A percentile compares a stretch with the other conserved stretches of the same genome.
Evolutionary conservation across 352 stramenopile species (phyloP).

Genomic region (Globisporangium barbulae): DNA sequence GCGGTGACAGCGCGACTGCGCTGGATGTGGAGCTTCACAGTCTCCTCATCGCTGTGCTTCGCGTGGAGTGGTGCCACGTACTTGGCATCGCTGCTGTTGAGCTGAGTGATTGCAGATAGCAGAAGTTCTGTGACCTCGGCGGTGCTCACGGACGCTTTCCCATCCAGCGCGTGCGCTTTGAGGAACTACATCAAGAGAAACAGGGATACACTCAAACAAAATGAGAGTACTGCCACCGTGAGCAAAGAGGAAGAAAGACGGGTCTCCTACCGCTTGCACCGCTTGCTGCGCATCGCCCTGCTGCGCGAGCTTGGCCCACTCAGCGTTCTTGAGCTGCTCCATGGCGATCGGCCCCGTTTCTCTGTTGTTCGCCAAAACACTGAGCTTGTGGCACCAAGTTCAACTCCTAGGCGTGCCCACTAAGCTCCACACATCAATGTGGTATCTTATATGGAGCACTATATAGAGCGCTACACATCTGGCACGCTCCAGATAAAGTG

Average conservation of each 20-base stretch:
- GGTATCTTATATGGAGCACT: neutral
- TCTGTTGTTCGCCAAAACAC: neutral
- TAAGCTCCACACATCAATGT: neutral
- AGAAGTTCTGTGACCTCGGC: constrained; percentile 29
- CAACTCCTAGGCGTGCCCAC: neutral
- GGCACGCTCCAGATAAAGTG: neutral
- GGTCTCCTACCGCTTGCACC: constrained; percentile 5
- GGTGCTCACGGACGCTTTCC: constrained; percentile 13
- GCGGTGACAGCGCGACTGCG: constrained; percentile 30
- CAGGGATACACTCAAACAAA: neutral
- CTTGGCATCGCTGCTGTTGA: constrained; percentile 6
- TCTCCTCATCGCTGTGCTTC: constrained; percentile 33
- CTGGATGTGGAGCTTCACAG: constrained; percentile 25
- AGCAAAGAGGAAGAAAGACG: neutral
- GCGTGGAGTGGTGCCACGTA: constrained; percentile 54
- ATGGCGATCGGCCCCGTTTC: neutral
- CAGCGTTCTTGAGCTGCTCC: constrained; percentile 21
- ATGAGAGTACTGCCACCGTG: neutral
- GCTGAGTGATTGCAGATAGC: constrained; percentile 21
- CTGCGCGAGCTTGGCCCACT: constrained; percentile 27
- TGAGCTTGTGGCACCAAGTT: neutral
- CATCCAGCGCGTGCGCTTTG: constrained; percentile 23
- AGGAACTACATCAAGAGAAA: constrained; percentile 23
- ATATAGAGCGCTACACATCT: neutral
- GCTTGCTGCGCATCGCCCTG: constrained; percentile 18